These are phyloP conservation scores for Ogataea hybrid DNA, from an alignment of 1,139 yeast species.

Conservation along the genomic window DNA sequence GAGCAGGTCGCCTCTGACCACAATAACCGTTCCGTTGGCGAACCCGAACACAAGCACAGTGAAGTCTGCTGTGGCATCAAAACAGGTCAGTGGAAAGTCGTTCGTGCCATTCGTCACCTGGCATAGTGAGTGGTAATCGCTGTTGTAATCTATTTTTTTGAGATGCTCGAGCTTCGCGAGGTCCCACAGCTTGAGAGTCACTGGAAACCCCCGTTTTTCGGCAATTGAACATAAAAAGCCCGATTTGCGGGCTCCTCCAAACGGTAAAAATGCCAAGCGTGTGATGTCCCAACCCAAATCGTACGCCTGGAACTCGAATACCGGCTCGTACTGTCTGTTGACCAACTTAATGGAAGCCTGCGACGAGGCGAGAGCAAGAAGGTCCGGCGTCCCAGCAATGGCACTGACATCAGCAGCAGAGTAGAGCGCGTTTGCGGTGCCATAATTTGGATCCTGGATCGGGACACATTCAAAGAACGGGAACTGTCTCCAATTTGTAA, in stretches of 20 bases:
- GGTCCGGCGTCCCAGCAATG: slow-evolving; percentile 51
- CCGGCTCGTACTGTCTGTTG: slow-evolving; percentile 45
- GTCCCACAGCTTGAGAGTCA: slow-evolving; percentile 72
- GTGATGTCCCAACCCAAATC: slow-evolving; percentile 63
- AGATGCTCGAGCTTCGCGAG: slow-evolving; percentile 44
- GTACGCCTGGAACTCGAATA: slow-evolving; percentile 58
- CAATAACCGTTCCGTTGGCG: slow-evolving; percentile 80
- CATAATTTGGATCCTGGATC: slow-evolving; percentile 75
- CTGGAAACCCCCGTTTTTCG: slow-evolving; percentile 68
- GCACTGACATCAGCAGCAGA: slow-evolving; percentile 74
- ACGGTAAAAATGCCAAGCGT: slow-evolving; percentile 44
- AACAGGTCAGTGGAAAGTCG: slow-evolving; percentile 70
- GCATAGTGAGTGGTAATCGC: slow-evolving; percentile 29
- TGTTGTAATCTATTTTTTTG: slow-evolving; percentile 26
- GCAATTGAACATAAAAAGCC: slow-evolving; percentile 66
- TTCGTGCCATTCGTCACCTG: slow-evolving; percentile 39
- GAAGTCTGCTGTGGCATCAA: slow-evolving; percentile 54
- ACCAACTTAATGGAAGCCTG: slow-evolving; percentile 59
- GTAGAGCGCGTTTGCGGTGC: slow-evolving; percentile 62
- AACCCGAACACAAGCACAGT: slow-evolving; percentile 78
- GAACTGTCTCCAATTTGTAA: slow-evolving; percentile 77
- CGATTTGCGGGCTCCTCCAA: slow-evolving; percentile 32
- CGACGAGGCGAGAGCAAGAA: slow-evolving; percentile 58
- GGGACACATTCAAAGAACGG: slow-evolving; percentile 85
- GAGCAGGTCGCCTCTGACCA: slow-evolving; percentile 82